These are phyloP conservation scores for Biscogniauxia sp. DNA, from an alignment of 2,329 filamentous ascomycete species.

Conservation along the genomic window DNA sequence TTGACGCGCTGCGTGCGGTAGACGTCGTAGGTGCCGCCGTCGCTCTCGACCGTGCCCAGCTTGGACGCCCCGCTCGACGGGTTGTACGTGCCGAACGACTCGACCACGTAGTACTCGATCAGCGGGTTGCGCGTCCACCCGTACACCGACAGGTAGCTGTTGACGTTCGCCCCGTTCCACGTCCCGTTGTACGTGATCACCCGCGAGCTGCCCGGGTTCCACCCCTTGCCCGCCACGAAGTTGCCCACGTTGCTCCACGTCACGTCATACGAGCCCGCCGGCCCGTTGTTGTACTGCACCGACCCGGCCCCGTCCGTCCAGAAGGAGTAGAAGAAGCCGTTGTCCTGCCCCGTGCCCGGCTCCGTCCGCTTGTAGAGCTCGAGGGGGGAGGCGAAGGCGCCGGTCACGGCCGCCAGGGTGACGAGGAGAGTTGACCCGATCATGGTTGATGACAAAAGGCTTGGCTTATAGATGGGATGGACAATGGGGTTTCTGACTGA, in stretches of 20 bases:
- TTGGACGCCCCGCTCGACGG: slow-evolving; percentile 29
- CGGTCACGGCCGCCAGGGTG: slow-evolving; percentile 26
- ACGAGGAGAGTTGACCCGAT: slow-evolving; percentile 28
- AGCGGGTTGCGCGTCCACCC: slow-evolving; percentile 38
- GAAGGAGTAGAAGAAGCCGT: slow-evolving; percentile 62
- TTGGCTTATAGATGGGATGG: too few species aligned
- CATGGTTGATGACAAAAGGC: slow-evolving; percentile 10
- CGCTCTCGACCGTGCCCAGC: slow-evolving; percentile 31
- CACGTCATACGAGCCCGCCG: slow-evolving; percentile 49
- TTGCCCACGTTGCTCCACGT: slow-evolving; percentile 48
- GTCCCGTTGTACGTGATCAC: slow-evolving; percentile 32
- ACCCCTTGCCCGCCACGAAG: slow-evolving; percentile 52
- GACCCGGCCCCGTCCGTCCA: slow-evolving; percentile 56
- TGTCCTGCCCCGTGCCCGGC: slow-evolving; percentile 37
- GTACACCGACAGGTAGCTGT: slow-evolving; percentile 47
- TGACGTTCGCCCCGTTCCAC: slow-evolving; percentile 31
- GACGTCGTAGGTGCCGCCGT: slow-evolving; percentile 36
- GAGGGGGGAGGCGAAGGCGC: slow-evolving; percentile 28
- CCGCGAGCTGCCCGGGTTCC: slow-evolving; percentile 38
- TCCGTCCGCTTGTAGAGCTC: slow-evolving; percentile 29
- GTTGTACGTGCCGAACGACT: slow-evolving; percentile 36
- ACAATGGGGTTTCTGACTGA: too few species aligned
- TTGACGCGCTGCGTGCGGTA: slow-evolving; percentile 38
- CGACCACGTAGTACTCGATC: slow-evolving; percentile 40
- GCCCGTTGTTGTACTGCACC: slow-evolving; percentile 56